Evolutionary conservation across 257 asterid species (phyloP).

Genomic region (Salvia splendens): DNA sequence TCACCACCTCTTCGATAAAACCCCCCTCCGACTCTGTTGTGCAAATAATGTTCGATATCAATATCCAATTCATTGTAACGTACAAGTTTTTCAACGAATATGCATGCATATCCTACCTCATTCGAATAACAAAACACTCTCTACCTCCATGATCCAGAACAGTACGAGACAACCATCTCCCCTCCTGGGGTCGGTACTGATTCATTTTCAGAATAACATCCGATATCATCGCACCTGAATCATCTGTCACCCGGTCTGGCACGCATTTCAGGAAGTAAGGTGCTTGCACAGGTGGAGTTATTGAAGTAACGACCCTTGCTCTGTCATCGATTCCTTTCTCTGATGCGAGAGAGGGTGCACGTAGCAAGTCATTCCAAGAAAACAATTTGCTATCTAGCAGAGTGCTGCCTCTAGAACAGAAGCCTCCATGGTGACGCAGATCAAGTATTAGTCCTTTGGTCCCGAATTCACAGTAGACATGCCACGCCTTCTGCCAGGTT

Average conservation of each 20-base stretch:
- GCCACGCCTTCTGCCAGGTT: slow-evolving; percentile 70
- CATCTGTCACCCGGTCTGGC: slow-evolving; percentile 87
- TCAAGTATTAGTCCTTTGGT: slow-evolving; percentile 75
- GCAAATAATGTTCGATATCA: slow-evolving; percentile 7
- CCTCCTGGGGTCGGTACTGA: slow-evolving; percentile 81
- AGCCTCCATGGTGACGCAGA: slow-evolving; percentile 60
- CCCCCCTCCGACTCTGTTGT: slow-evolving; percentile 75
- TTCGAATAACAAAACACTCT: slow-evolving; percentile 81
- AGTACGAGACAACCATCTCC: slow-evolving; percentile 89
- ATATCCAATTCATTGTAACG: neutral
- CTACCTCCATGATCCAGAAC: slow-evolving; percentile 91
- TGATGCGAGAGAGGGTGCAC: slow-evolving; percentile 68
- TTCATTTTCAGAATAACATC: slow-evolving; percentile 85
- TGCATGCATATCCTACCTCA: slow-evolving; percentile 52
- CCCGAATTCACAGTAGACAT: slow-evolving; percentile 83
- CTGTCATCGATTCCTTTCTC: slow-evolving; percentile 49
- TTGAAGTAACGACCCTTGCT: slow-evolving; percentile 56
- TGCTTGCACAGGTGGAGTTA: slow-evolving; percentile 91
- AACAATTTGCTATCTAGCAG: slow-evolving; percentile 44
- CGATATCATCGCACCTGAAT: slow-evolving; percentile 91
- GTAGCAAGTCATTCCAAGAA: slow-evolving; percentile 80
- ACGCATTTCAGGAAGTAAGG: slow-evolving; percentile 85
- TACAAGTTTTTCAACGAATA: neutral
- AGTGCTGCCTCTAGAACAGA: slow-evolving; percentile 62
- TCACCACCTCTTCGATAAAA: slow-evolving; percentile 94